Conservation (phyloP, 2,329 filamentous ascomycete genomes). For the Fusarium cicatricum region DNA sequence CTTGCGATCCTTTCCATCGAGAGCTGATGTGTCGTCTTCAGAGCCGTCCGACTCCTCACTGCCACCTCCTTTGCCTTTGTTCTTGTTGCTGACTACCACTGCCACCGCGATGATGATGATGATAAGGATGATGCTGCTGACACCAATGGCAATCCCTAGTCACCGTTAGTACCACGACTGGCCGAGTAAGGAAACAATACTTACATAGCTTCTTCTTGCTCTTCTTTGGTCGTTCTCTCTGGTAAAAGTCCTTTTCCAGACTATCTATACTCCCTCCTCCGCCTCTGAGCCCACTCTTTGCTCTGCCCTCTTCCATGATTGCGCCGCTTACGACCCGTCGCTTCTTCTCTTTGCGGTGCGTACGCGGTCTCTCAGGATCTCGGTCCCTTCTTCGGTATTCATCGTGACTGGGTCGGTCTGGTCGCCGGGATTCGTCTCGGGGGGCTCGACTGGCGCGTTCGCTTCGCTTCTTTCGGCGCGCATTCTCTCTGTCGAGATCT, state of each 20-base stretch:
- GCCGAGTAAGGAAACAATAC: conserved; percentile 32
- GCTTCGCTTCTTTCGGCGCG: conserved; percentile 52
- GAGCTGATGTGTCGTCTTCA: conserved; percentile 43
- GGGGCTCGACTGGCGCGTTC: conserved; percentile 25
- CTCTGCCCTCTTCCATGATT: conserved; percentile 72
- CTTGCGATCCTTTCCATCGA: conserved; percentile 61
- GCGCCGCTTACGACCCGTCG: conserved; percentile 75
- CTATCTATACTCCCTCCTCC: conserved; percentile 54
- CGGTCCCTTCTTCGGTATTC: conserved; percentile 35
- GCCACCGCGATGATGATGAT: conserved; percentile 76
- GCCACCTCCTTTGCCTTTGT: conserved; percentile 57
- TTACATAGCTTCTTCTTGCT: conserved; percentile 69
- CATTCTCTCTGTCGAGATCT: conserved; percentile 69
- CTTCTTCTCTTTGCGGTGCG: conserved; percentile 55
- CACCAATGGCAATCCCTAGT: conserved; percentile 64
- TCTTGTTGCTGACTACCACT: conserved; percentile 69
- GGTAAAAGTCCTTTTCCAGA: conserved; percentile 57
- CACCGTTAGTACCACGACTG: conserved; percentile 31
- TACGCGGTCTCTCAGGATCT: conserved; percentile 44
- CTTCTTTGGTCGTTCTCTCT: conserved; percentile 53
- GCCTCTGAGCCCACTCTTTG: conserved; percentile 52
- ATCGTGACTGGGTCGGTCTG: conserved; percentile 30
- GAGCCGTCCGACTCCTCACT: conserved; percentile 39
- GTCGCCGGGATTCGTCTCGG: conserved; percentile 46
- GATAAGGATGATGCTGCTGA: conserved; percentile 64